Evolutionary conservation across 2,329 filamentous ascomycete genomes (phyloP), one percentile per base, ranked within the genome.

Genomic region (Didymellaceae sp.): DNA sequence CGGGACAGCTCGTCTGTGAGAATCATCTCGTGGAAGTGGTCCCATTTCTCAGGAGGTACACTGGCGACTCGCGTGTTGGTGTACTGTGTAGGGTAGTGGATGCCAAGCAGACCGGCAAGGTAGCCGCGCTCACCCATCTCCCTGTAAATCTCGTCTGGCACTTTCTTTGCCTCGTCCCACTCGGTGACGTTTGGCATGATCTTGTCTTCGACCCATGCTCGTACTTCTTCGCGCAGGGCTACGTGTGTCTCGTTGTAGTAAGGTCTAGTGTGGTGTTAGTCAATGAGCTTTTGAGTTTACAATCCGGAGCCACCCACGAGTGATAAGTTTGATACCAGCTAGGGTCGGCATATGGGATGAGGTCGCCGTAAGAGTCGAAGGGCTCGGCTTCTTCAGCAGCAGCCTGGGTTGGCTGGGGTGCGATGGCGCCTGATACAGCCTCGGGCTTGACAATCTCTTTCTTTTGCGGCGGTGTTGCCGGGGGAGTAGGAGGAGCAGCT

Each of bases 11-110:
- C 94, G 64, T 99, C 94, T 1, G 93, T 97, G 52, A 99, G 73
- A 34, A 97, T 82, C 84, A 97, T 83, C 82, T 99, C 94, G 77
- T 99, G 94, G 86, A 97, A 99, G 34, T 96, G 84, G 78, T 99
- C 94, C 93, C 93, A 99, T 73, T 94, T 87, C 77, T 97, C 91
- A 0, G 89, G 80, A 0, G 88, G 75, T 10, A 99, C 94, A 39
- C 86, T 88, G 77, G 89, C 85, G 64, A 97, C 84, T 5, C 81
- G 78, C 69, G 87, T 83, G 32, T 86, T 79, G 17, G 86, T 86
- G 69, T 93, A 87, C 62, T 96, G 78, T 52, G 81, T 83, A 11
- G 90, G 91, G 77, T 90, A 97, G 68, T 89, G 81, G 55, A 90
- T 83, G 59, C 93, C 94, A 58, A 99, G 80, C 51, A 97, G 81